Base-by-base conservation (phyloP, 2,329 filamentous ascomycete genomes). In the Epichloe festucae region DNA sequence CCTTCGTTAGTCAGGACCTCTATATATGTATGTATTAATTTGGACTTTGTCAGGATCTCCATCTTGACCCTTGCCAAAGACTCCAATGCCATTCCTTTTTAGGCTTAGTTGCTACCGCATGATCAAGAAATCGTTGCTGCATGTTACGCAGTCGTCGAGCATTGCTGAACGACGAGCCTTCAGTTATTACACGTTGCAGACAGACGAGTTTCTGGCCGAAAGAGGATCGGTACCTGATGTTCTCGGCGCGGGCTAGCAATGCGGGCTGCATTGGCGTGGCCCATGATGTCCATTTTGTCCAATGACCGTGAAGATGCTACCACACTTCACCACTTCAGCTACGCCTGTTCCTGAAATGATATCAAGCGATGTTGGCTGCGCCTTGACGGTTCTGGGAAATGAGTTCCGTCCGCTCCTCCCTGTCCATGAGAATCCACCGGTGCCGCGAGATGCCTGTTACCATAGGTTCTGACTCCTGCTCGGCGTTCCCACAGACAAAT, bases 301-400 rank as follows among this genome's bases (percentile, higher is more conserved):
- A 53, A 53, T 53, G 19, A 27, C 15, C 39, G 48, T 31, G 34
- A 43, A 41, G 46, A 50, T 35, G 42, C 46, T 41, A 49, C 51
- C 49, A 55, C 56, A 46, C 48, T 51, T 46, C 11, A 14, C 41
- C 23, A 41, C 34, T 50, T 36, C 52, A 57, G 57, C 62, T 63
- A 65, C 54, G 48, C 62, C 63, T 65, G 61, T 65, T 65, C 63
- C 61, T 65, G 61, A 60, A 61, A 55, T 35, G 52, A 49, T 3
- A 47, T 15, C 19, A 52, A 19, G 17, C 23, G 23, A 11, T 5
- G 7, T 31, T 31, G 27, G 27, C 27, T 42, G 39, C 35, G 21
- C 23, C 12, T 42, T 21, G 38, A 34, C 42, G 23, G 38, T 14
- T 21, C 43, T 8, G 34, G 36, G 36, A 48, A 40, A 48, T 48